Evolutionary conservation across 805 yeast genomes (phyloP).

Genomic region (Clavispora phyllophila): DNA sequence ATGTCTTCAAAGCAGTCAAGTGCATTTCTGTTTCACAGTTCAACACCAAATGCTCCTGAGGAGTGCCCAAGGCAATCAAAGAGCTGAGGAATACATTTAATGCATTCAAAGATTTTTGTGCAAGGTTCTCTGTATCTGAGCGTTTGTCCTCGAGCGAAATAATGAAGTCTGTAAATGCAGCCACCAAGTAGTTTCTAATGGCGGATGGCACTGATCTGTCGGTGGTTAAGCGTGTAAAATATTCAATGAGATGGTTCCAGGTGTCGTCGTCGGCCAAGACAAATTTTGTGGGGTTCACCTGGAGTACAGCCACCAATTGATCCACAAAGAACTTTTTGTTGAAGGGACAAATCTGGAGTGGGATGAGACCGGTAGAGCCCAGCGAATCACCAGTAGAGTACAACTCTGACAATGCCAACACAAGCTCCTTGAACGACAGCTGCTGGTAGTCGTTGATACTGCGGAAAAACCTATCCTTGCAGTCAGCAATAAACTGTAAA

Average conservation of each 20-base stretch:
- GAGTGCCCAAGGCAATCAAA: constrained; percentile 33
- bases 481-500: constrained; percentile 45
- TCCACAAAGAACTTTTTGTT: constrained; percentile 53
- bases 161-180: constrained; percentile 46
- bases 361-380: constrained; percentile 2
- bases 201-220: constrained; percentile 37
- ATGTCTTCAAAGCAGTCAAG: constrained; percentile 53
- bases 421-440: constrained; percentile 44
- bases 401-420: constrained; percentile 42
- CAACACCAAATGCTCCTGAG: constrained; percentile 41
- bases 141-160: constrained; percentile 19
- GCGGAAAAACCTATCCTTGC: constrained; percentile 58
- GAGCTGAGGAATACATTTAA: constrained; percentile 41
- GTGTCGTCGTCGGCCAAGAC: constrained; percentile 34
- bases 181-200: constrained; percentile 44
- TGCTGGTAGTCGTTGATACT: constrained; percentile 54
- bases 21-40: constrained; percentile 67
- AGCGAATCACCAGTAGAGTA: constrained; percentile 22
- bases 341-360: constrained; percentile 39
- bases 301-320: constrained; percentile 48
- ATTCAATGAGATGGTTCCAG: constrained; percentile 46
- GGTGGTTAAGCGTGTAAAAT: constrained; percentile 42
- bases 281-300: constrained; percentile 49
- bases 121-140: constrained; percentile 23
- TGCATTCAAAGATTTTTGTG: constrained; percentile 45